phyloP scores from a whole-genome alignment of 495 filamentous ascomycete genomes.

The Lindgomyces ingoldianus region DNA sequence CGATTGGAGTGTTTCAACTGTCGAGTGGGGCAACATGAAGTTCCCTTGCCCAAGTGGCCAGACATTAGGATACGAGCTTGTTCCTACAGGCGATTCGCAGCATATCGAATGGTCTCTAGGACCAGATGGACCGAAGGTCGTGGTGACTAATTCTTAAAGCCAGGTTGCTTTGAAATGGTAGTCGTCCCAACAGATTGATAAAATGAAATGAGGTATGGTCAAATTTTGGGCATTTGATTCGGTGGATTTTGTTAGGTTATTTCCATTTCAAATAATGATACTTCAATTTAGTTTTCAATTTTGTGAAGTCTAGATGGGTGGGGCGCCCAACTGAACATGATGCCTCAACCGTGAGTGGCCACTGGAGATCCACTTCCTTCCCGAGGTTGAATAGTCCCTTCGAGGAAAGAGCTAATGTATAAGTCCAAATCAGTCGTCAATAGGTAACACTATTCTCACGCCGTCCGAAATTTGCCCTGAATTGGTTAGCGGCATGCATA shows the following conservation, averaged over 20 bases:
- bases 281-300: no score
- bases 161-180: neutral
- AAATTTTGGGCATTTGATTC: no score
- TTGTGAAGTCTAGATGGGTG: no score
- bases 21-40: neutral
- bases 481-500: neutral
- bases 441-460: neutral
- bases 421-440: constrained; percentile 14
- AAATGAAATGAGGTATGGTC: no score
- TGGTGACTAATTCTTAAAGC: neutral
- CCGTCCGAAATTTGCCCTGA: constrained; percentile 2
- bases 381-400: no score
- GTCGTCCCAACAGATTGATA: no score
- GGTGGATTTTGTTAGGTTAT: no score
- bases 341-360: no score
- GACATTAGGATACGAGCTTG: neutral
- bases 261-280: no score
- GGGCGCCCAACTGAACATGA: no score
- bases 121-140: neutral
- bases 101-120: neutral
- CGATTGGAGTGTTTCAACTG: neutral
- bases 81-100: neutral
- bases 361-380: no score
- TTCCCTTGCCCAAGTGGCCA: neutral
- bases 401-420: no score